These are phyloP conservation scores for Psilocybe subaeruginosa DNA, from an alignment of 768 basidiomycete genomes.

Conservation along the genomic window DNA sequence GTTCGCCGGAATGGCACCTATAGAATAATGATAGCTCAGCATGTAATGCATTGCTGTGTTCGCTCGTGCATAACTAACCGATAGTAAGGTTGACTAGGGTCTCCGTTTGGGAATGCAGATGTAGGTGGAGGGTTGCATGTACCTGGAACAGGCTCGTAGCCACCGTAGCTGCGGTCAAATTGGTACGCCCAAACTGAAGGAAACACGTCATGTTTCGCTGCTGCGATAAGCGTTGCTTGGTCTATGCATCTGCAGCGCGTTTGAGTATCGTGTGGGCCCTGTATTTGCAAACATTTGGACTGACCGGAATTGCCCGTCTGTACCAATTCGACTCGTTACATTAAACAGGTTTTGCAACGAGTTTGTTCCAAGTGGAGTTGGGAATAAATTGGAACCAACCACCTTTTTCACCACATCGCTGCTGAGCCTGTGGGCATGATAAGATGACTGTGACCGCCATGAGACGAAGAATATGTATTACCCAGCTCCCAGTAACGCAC, in stretches of 20 bases:
- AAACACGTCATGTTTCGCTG: slow-evolving; percentile 43
- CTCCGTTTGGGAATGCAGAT: slow-evolving; percentile 44
- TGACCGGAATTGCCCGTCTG: slow-evolving; percentile 47
- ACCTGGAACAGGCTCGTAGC: slow-evolving; percentile 45
- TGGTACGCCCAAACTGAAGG: slow-evolving; percentile 47
- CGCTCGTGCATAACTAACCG: slow-evolving; percentile 23
- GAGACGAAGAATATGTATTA: slow-evolving; percentile 18
- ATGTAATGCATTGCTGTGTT: background rate
- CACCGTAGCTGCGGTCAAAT: slow-evolving; percentile 50
- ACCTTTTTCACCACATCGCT: slow-evolving; percentile 15
- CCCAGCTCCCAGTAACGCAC: slow-evolving; percentile 24
- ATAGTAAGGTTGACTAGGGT: slow-evolving; percentile 51
- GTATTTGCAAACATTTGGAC: background rate
- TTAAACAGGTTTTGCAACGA: slow-evolving; percentile 47
- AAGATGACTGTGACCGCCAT: background rate
- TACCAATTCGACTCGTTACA: slow-evolving; percentile 44
- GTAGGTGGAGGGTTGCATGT: slow-evolving; percentile 47
- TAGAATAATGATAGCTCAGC: background rate
- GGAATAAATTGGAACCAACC: slow-evolving; percentile 36
- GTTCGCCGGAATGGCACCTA: slow-evolving; percentile 34
- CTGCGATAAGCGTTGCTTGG: slow-evolving; percentile 50
- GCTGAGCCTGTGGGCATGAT: slow-evolving; percentile 6
- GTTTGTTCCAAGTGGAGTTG: slow-evolving; percentile 36
- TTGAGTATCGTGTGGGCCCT: background rate
- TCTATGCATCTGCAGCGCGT: slow-evolving; percentile 36